Evolutionary conservation across 2,329 filamentous ascomycete genomes (phyloP).

Genomic region (Trichoderma lentiforme): DNA sequence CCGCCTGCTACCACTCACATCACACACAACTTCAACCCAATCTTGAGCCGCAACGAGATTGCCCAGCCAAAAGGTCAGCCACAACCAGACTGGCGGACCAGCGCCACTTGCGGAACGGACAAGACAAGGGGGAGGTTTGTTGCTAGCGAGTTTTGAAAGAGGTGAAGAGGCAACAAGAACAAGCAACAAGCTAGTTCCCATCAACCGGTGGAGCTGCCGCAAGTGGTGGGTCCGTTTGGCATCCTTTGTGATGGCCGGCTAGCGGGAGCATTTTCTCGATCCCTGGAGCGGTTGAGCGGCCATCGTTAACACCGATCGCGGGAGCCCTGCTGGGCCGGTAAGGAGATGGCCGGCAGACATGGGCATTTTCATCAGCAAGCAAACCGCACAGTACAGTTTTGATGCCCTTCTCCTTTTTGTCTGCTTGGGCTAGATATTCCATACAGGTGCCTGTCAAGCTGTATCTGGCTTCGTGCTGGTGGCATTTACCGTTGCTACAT

Average conservation of each 20-base stretch:
- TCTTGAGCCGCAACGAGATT: background rate
- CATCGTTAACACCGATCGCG: constrained; percentile 15
- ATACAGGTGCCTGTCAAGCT: background rate
- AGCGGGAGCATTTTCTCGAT: background rate
- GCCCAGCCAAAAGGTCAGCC: constrained; percentile 3
- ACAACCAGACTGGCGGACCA: constrained; percentile 10
- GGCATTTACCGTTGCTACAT: background rate
- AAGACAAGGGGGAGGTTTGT: background rate
- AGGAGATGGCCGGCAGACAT: constrained; percentile 5
- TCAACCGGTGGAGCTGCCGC: constrained; percentile 7
- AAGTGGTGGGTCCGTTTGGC: background rate
- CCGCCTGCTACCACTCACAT: background rate
- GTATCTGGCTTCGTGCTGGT: background rate
- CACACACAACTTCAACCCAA: background rate
- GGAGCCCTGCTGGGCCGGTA: constrained; percentile 1
- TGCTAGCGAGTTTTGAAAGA: background rate
- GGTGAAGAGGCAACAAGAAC: background rate
- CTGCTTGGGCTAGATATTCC: background rate
- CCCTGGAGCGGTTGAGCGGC: constrained; percentile 7
- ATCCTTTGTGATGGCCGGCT: background rate
- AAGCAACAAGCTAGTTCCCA: constrained; percentile 14
- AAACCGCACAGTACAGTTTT: background rate
- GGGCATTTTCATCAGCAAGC: background rate
- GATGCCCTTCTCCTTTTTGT: background rate
- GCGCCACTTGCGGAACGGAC: background rate